Base-by-base conservation (phyloP, 768 basidiomycete species). In the Amanita polypyramis region DNA sequence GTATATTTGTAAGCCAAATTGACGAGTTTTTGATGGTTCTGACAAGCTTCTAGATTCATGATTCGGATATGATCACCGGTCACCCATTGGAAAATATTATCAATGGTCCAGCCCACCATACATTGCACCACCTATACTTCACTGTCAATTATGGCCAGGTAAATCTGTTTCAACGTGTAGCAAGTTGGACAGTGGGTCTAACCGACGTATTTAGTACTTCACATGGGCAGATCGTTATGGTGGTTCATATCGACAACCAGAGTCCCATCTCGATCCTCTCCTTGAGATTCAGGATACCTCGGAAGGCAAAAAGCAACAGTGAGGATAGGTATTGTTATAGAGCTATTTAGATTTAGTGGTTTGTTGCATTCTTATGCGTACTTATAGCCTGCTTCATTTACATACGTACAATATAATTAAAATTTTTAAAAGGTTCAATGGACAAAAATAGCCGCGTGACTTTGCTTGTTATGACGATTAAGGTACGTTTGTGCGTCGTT, bases 41-140 rank as follows among this genome's bases (percentile, higher is more conserved):
- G 15, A 33, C 37, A 27, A 14, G 19, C 7, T 32, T 33, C 7
- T 59, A 92, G 90, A 99, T 99, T 55, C 95, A 99, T 61, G 96
- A 99, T 65, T 94, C 91, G 3, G 96, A 98, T 69, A 98, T 99
- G 95, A 80, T 98, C 59, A 89, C 90, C 23, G 94, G 86, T 2
- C 85, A 90, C 61, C 70, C 81, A 3, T 75, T 96, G 4, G 95
- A 97, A 67, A 81, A 74, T 51, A 66, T 87, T 61, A 93, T 99
- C 67, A 99, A 98, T 65, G 93, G 92, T n/a, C 95, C 96, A 2
- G 91, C 94, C 2, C 96, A 99, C 57, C 96, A 99, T 63, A 98
- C 94, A 0, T 72, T 97, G 36, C 95, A 97, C 62, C 96, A 98
- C 60, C 68, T 99, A 17, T 95, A 94, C 70, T 98, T 97, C 69